Evolutionary conservation across 1,284 basidiomycete species (phyloP), one percentile per base, ranked within the genome.

Genomic region (Schizopora paradoxa): DNA sequence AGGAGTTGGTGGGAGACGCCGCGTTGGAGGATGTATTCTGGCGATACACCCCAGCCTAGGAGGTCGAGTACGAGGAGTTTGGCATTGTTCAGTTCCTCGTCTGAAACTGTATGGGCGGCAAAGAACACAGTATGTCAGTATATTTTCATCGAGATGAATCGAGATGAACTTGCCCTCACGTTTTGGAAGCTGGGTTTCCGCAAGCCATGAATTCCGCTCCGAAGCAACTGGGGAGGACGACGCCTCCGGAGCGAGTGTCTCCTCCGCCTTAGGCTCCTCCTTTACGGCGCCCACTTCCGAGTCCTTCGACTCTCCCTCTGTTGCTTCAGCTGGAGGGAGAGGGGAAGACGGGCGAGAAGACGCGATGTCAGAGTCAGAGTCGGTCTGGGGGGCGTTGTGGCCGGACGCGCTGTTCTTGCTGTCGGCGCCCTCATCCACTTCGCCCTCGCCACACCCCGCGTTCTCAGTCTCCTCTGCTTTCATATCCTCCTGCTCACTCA

Each of bases 21-120:
- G 31, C 57, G 63, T 25, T 68, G 61, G 25, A 71, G 51, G n/a
- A 72, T 59, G 51, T 70, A 67, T 45, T 72, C 68, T 0, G 67
- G 66, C 11, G 63, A 55, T 19, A 72, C 68, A 18, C 68, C 69
- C 67, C 69, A 69, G 8, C 70, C 69, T 3, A 73, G 60, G 13
- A 73, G 56, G 51, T 72, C 71, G 21, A 72, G 58, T 19, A 72
- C 63, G 32, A 69, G 53, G n/a, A 60, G 57, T 50, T 68, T 69
- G 42, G 68, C 67, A 10, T 59, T 55, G 32, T 68, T 59, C 14
- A 69, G 53, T 34, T 67, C 62, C 29, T 60, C 58, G 7, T 51
- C 51, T 11, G 63, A 58, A 56, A 69, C 67, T 68, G n/a, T n/a
- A n/a, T n/a, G n/a, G n/a, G n/a, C n/a, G 5, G 36, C 36, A n/a